Conservation (phyloP, 208 protist species). For the Leishmania braziliensis region DNA sequence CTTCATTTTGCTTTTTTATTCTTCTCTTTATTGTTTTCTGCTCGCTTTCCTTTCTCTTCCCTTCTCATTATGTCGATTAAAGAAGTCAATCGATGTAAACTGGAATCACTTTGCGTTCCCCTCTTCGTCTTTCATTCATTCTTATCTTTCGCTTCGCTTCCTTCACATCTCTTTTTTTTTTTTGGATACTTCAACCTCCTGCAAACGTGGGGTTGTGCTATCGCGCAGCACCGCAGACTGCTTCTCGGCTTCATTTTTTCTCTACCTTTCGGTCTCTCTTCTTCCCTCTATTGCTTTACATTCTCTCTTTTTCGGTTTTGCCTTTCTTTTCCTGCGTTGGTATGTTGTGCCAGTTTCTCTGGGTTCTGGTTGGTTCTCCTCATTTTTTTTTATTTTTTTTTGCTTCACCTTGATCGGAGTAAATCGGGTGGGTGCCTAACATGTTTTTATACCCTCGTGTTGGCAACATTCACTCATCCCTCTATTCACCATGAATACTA, state of each 20-base stretch:
- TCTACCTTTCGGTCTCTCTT: not conserved
- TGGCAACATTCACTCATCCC: not conserved
- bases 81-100: not conserved
- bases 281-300: not conserved
- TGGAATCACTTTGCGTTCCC: not conserved
- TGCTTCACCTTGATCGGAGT: not conserved
- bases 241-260: not conserved
- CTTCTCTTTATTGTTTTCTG: not conserved
- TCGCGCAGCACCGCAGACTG: not conserved
- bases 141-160: not conserved
- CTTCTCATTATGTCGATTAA: constrained; percentile 5
- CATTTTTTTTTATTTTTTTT: not conserved
- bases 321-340: not conserved
- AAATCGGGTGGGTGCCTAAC: constrained; percentile 1
- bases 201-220: not conserved
- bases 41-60: not conserved
- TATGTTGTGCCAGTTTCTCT: not conserved
- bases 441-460: constrained; percentile 20
- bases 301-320: not conserved
- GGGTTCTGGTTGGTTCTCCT: not conserved
- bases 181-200: constrained; percentile 1
- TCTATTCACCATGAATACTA: not conserved
- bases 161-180: not conserved
- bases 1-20: not conserved
- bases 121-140: not conserved